Base-by-base conservation (phyloP, 768 basidiomycete genomes). In the Lactarius quietus region DNA sequence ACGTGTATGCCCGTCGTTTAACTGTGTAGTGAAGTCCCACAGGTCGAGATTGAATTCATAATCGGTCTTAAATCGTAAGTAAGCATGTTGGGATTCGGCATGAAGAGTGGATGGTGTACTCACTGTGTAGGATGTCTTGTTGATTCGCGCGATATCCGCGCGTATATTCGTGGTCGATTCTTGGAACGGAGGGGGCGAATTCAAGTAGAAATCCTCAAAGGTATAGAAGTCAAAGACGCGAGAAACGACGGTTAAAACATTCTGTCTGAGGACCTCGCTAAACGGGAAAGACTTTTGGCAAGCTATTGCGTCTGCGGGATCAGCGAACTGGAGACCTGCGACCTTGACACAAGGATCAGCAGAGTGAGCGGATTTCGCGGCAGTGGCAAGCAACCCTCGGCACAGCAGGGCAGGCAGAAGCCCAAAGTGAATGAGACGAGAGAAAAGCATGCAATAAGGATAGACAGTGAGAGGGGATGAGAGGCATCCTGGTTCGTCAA, bases 1-100 rank as follows among this genome's bases (percentile, higher is more conserved):
- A 84, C 86, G 79, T 15, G 87, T 88, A 70, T 87, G 87, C 7
- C 86, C 86, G 70, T 87, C 86, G 70, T 88, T 87, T 53, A 88
- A 68, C 57, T 79, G 79, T 20, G 78, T 84, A 0, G 80, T 81
- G 65, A 85, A 81, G 60, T 84, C 77, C 65, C 82, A 86, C 20
- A 88, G 69, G 45, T 80, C 86, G 54, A 75, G 76, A 70, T 82
- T 86, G 74, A 88, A 87, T 70, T 86, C 86, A 65, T 85, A 88
- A 67, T 88, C 86, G 9, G 85, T 85, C 84, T 88, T 61, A 14
- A 36, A 29, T n/a, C 8, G 31, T 36, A 17, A n/a, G n/a, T n/a
- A n/a, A n/a, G n/a, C n/a, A n/a, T 15, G 23, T 18, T 17, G 20
- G 29, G 17, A 1, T 15, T 18, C 23, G 4, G 7, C 20, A 5